Percentiles rank a stretch among this genome's conserved stretches.
These are phyloP conservation scores for Lignosus rhinocerotis DNA, from an alignment of 1,284 basidiomycete genomes.

Conservation along the genomic window DNA sequence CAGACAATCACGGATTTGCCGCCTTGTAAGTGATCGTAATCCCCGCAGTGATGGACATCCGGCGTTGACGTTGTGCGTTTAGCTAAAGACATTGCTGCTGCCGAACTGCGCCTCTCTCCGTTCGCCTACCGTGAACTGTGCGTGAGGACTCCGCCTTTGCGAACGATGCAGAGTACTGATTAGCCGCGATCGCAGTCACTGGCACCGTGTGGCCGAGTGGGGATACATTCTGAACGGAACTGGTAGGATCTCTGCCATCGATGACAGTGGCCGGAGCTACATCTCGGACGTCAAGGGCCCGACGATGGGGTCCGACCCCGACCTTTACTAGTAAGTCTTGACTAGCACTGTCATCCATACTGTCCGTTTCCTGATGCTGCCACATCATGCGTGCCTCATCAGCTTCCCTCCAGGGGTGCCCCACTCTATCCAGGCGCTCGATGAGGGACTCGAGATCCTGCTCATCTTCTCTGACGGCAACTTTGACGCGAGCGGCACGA, in stretches of 20 bases:
- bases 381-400: too few relatives aligned
- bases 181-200: conserved; percentile 21
- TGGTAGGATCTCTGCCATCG: conserved; percentile 30
- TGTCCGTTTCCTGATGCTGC: background rate
- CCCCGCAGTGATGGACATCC: conserved; percentile 6
- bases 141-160: background rate
- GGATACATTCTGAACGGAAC: conserved; percentile 31
- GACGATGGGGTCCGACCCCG: conserved; percentile 25
- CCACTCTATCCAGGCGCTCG: conserved; percentile 32
- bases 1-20: conserved; percentile 32
- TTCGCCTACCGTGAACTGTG: conserved; percentile 35
- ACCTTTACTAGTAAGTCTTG: conserved; percentile 29
- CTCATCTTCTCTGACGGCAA: conserved; percentile 33
- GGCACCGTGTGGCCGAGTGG: conserved; percentile 35
- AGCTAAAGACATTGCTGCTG: conserved; percentile 37
- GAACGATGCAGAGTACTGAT: conserved; percentile 4
- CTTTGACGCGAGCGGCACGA: conserved; percentile 32
- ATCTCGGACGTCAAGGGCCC: conserved; percentile 30
- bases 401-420: conserved; percentile 31
- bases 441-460: conserved; percentile 30
- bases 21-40: conserved; percentile 23
- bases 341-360: background rate
- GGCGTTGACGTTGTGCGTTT: conserved; percentile 10
- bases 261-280: conserved; percentile 27
- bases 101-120: conserved; percentile 40